Evolutionary conservation across 768 basidiomycete genomes (phyloP).

Genomic region (Obba rivulosa): DNA sequence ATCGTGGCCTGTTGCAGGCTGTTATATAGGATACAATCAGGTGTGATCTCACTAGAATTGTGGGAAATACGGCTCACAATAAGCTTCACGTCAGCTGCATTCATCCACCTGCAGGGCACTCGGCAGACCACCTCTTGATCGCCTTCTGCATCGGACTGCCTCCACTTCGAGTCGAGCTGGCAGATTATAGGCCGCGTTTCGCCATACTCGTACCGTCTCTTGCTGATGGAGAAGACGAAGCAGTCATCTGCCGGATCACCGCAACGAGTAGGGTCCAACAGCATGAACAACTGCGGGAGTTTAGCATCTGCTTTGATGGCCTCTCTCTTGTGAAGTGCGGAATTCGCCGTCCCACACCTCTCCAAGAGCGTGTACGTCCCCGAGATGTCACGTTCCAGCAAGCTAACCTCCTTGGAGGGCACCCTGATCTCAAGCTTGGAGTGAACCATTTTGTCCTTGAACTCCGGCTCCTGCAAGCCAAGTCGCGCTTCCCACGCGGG

Average conservation of each 20-base stretch:
- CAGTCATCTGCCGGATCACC: constrained; percentile 72
- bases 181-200: constrained; percentile 76
- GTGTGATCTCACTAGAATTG: background rate
- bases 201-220: constrained; percentile 73
- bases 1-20: constrained; percentile 50
- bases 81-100: constrained; percentile 41
- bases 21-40: background rate
- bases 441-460: constrained; percentile 63
- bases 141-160: constrained; percentile 53
- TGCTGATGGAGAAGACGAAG: constrained; percentile 82
- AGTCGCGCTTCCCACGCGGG: constrained; percentile 84
- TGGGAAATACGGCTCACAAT: constrained; percentile 37
- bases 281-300: constrained; percentile 66
- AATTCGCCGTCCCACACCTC: constrained; percentile 86
- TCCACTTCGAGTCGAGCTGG: constrained; percentile 71
- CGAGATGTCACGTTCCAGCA: constrained; percentile 75
- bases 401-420: constrained; percentile 34
- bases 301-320: constrained; percentile 34
- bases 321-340: constrained; percentile 69
- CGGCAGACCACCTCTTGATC: constrained; percentile 48
- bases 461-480: constrained; percentile 61
- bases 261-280: constrained; percentile 81
- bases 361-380: constrained; percentile 76
- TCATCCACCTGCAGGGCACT: constrained; percentile 64
- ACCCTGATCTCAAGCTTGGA: constrained; percentile 63